Base-by-base conservation (phyloP, 805 yeast species). In the Candida montana region DNA sequence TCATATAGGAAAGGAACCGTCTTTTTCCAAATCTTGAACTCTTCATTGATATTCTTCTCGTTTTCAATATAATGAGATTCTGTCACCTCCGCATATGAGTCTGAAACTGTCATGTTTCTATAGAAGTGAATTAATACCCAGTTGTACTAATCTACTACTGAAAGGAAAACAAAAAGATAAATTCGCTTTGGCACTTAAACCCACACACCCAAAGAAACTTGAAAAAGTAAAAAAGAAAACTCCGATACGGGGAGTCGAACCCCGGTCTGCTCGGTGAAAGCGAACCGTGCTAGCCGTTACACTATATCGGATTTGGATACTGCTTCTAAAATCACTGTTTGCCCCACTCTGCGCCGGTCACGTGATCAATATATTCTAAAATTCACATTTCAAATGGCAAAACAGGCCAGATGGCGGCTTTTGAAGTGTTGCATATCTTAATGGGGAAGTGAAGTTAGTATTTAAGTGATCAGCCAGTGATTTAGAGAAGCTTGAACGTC, bases 231-330 rank as follows among this genome's bases (percentile, higher is more conserved):
- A 40, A 44, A 54, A 55, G 57, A 44, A 47, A 44, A 45, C 74
- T 79, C 85, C 85, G 83, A 77, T 78, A 72, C 86, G 82, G 85
- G 85, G 85, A 78, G 83, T 79, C 83, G 85, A 80, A 79, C 85
- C 84, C 85, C 82, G 81, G 78, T 72, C 67, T 79, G 81, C 84
- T 76, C 83, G 83, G 84, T 79, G 83, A 79, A 78, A 79, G 84
- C 83, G 83, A 76, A 75, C 82, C 82, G 79, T 79, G 83, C 77
- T 79, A 77, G 79, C 84, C 84, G 82, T 77, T 79, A 79, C 83
- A 79, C 84, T 76, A 79, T 73, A 78, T 77, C 83, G 83, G 83
- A 77, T 32, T 40, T 33, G 37, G 20, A 15, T 27, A 17, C 24
- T 15, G 4, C 10, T 3, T 11, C 8, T 10, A 9, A 8, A 12